Base-by-base conservation (phyloP, 352 stramenopile genomes). In the Phytophthora sansomeana region DNA sequence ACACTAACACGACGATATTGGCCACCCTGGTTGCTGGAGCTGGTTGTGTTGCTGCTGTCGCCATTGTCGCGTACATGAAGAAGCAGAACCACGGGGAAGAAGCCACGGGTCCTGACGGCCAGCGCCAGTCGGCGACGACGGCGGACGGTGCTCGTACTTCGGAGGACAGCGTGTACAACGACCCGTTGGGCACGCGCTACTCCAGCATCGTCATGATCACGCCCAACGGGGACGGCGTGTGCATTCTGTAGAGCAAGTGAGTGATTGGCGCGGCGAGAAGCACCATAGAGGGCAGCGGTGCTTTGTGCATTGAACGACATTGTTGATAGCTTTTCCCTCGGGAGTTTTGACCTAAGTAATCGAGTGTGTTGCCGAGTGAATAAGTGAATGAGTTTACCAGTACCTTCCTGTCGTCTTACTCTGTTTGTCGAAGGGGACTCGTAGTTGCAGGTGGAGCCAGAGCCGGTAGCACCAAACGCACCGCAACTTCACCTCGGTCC, bases 201-300 rank as follows among this genome's bases (percentile, higher is more conserved):
- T 91, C 81, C n/a, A 93, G 85, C 61, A 93, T 93, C 59, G 85
- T 93, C 64, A 93, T 93, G 85, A 90, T 93, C 73, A 92, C 85
- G 41, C 85, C 85, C 50, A 91, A 92, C 56, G 85, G 85, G 21
- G 80, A 93, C 62, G 85, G 85, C 30, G 80, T 93, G 43, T 93
- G 85, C 72, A 88, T 93, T 33, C 65, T 93, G 54, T 93, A 89
- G 58, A 60, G 33, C 43, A 19, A 58, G 44, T 35, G 47, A 57
- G 52, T 62, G 51, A 52, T 13, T 50, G 24, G 36, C 35, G 33
- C 17, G 30, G 44, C 19, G 8, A 41, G 35, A 53, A 54, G 42
- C 48, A 61, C 63, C 44, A 50, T 59, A 50, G 44, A 65, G 29
- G 61, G 46, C 28, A 11, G 30, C 28, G 26, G 60, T 30, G 63